Base-by-base conservation (phyloP, 2,329 filamentous ascomycete species). In the Fusarium graminum region DNA sequence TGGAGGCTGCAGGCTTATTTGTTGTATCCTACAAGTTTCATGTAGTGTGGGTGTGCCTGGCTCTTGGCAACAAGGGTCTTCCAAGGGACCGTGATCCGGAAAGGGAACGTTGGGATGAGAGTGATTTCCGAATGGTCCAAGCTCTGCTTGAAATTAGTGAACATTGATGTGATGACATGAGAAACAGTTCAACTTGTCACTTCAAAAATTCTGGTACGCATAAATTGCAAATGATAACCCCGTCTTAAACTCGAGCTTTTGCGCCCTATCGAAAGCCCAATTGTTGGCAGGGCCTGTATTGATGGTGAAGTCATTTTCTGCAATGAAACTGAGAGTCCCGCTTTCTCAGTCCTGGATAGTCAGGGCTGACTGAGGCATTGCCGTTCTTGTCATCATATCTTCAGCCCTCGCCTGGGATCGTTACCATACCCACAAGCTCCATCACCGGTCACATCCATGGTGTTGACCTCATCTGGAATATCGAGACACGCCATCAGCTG, bases 361-460 rank as follows among this genome's bases (percentile, higher is more conserved):
- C 65, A 66, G 56, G 65, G 56, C 61, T 66, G 65, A 57, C 61
- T 66, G 65, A 57, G 40, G 28, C 41, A 30, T 54, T n/a, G 29
- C 19, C 43, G 38, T 49, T 36, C 26, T 55, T 44, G 41, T 55
- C 36, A 39, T 53, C 36, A 41, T 46, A 39, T 26, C 25, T 29
- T 52, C 59, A 56, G 38, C 47, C 36, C 34, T 45, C 12, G 43
- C 38, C 44, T 50, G 29, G 47, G 63, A n/a, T 46, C 26, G 28
- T 36, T 25, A 36, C 41, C 38, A 56, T 52, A 54, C 50, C 55
- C 63, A 49, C 45, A 17, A 16, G n/a, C 49, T 30, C 36, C 43
- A 43, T 64, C 36, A 30, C 17, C n/a, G 34, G 29, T 49, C 43
- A 47, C 53, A 22, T 56, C 38, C 47, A 54, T 36, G 28, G 51